These are phyloP conservation scores for Mortierella sp. DNA, from an alignment of 371 early-diverging fungal genomes.

Conservation along the genomic window DNA sequence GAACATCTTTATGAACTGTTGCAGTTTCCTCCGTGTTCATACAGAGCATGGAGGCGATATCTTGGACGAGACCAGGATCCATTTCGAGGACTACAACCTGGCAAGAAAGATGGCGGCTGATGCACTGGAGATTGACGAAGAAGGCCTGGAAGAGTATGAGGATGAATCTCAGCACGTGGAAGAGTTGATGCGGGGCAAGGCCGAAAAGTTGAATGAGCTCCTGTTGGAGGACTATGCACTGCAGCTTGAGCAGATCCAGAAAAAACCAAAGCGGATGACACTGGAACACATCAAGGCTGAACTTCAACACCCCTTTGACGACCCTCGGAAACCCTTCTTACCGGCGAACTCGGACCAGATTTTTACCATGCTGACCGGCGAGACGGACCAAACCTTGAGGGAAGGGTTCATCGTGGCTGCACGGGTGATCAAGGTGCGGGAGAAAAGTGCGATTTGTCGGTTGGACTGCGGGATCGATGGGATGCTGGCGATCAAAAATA, in stretches of 20 bases:
- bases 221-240: slow-evolving; percentile 93
- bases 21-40: slow-evolving; percentile 89
- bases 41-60: slow-evolving; percentile 75
- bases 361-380: slow-evolving; percentile 92
- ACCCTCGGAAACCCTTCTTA: slow-evolving; percentile 77
- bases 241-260: slow-evolving; percentile 81
- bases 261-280: slow-evolving; percentile 82
- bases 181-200: slow-evolving; percentile 82
- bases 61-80: slow-evolving; percentile 95
- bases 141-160: slow-evolving; percentile 75
- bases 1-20: slow-evolving; percentile 93
- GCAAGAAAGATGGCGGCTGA: slow-evolving; percentile 98
- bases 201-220: slow-evolving; percentile 87
- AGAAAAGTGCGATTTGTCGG: slow-evolving; percentile 80
- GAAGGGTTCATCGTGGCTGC: slow-evolving; percentile 77
- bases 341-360: slow-evolving; percentile 73
- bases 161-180: slow-evolving; percentile 79
- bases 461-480: slow-evolving; percentile 91
- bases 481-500: slow-evolving; percentile 76
- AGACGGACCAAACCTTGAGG: slow-evolving; percentile 76
- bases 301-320: slow-evolving; percentile 86
- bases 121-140: slow-evolving; percentile 94
- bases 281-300: slow-evolving; percentile 91
- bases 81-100: slow-evolving; percentile 94
- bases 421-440: slow-evolving; percentile 73